Evolutionary conservation across 2,329 filamentous ascomycete species (phyloP).

Genomic region (Lachnum nothofagi): DNA sequence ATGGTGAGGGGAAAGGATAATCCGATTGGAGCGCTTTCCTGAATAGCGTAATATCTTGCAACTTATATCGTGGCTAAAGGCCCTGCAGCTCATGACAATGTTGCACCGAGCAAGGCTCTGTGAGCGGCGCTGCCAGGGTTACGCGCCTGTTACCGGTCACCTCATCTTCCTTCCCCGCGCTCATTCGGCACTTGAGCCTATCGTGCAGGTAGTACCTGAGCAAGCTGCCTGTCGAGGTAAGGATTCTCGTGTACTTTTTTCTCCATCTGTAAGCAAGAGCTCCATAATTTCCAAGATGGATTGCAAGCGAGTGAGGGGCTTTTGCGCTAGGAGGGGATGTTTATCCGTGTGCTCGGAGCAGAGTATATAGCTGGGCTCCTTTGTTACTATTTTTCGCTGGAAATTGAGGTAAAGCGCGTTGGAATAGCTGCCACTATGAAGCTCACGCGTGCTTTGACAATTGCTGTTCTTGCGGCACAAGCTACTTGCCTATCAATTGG

Average conservation of each 20-base stretch:
- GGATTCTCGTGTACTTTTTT: conserved; percentile 4
- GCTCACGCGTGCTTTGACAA: conserved; percentile 31
- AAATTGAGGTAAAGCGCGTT: neutral
- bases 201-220: conserved; percentile 5
- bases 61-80: neutral
- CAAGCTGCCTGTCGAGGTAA: conserved; percentile 11
- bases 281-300: neutral
- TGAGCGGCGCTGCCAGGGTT: neutral
- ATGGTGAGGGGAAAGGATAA: neutral
- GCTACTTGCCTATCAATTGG: conserved; percentile 44
- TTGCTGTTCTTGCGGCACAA: conserved; percentile 40
- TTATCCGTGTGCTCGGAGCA: neutral
- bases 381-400: neutral
- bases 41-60: conserved; percentile 4
- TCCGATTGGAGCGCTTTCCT: conserved; percentile 15
- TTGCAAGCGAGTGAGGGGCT: neutral
- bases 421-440: conserved; percentile 33
- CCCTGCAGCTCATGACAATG: neutral
- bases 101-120: conserved; percentile 5
- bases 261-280: neutral
- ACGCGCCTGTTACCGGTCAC: neutral
- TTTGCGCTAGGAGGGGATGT: no score
- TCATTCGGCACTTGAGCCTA: conserved; percentile 2
- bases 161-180: conserved; percentile 5
- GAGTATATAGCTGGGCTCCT: conserved; percentile 5